Evolutionary conservation across 1,139 yeast genomes (phyloP), one percentile per base, ranked within the genome.

Genomic region (Zygoascus hellenicus): DNA sequence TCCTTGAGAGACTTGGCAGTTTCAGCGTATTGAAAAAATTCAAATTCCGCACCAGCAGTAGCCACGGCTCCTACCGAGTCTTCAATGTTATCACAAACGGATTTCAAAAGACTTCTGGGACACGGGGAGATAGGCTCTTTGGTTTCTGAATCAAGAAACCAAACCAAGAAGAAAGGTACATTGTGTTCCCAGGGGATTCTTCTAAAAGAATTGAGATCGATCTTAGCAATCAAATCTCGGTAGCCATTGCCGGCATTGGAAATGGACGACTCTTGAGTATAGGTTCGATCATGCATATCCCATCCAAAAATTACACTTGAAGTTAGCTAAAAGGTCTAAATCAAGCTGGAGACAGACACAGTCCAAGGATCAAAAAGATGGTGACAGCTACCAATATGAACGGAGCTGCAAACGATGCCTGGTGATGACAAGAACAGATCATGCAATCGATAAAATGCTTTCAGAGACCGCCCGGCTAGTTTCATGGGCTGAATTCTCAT

Each of bases 261-360:
- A n/a, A 66, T 55, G 28, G 51, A 40, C 28, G 61, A 53, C 14
- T 61, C 65, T 15, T 49, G 49, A 17, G 56, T 49, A 47, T 66
- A 66, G 16, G 62, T 58, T 43, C 51, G 53, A 50, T 66, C 70
- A 48, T 63, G 68, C 63, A 62, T 59, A 47, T 66, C 70, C 70
- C 70, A 66, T 31, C 69, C 70, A 45, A 65, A 66, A 26, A 65
- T 57, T 28, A 66, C 70, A 16, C 61, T 50, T 38, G 11, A 13
- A 19, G 32, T 41, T 41, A 41, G 43, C 13, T 10, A 3, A 14
- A 16, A 17, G 16, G 9, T 16, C 13, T 5, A 3, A 36, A 9
- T 15, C n/a, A 2, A 5, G 37, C 13, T 10, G 11, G 5, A 29
- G 9, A 5, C 26, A 5, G 26, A n/a, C n/a, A n/a, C n/a, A n/a